Base-by-base conservation (phyloP, 225 moss, liverwort and hornwort genomes). In the Pseudisothecium myosuroides region DNA sequence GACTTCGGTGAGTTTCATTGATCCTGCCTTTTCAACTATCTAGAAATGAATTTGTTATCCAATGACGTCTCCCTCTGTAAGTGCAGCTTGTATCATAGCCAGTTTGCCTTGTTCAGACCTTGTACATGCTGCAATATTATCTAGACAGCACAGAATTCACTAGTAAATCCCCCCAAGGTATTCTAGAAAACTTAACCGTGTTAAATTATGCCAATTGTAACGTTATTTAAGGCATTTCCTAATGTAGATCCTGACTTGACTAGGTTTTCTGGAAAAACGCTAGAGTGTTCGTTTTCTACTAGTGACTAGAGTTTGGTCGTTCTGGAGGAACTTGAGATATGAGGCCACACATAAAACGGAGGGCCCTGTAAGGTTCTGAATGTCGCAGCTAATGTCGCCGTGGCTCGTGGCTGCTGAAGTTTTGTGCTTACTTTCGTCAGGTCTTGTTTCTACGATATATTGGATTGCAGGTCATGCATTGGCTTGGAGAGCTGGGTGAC, bases 401-500 rank as follows among this genome's bases (percentile, higher is more conserved):
- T 69, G 69, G 23, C 28, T 71, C n/a, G 55, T 88, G 72, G 36
- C 79, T 71, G 39, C 76, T 78, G 52, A 82, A 78, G 54, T 88
- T 41, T 8, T 71, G 87, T 84, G 74, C 23, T 87, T 62, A 80
- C 41, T 56, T 86, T 63, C 34, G n/a, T 87, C n/a, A 71, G 63
- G 13, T 43, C 77, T 83, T 49, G 47, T 82, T 77, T 63, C 49
- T 73, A 50, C 36, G 65, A 36, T 86, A 17, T 71, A 59, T 82
- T 82, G 88, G 50, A 83, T 87, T 91, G 90, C 95, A 98, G 98
- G 95, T 98, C 69, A 89, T 94, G 81, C 90, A 95, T 88, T 97
- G 98, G 98, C 95, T 98, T 58, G 95, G 96, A 89, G 98, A 97
- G 90, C 86, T 98, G 87, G 88, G 96, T 83, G 97, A 91, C 50